Base-by-base conservation (phyloP, 495 filamentous ascomycete genomes). In the Podospora didyma region DNA sequence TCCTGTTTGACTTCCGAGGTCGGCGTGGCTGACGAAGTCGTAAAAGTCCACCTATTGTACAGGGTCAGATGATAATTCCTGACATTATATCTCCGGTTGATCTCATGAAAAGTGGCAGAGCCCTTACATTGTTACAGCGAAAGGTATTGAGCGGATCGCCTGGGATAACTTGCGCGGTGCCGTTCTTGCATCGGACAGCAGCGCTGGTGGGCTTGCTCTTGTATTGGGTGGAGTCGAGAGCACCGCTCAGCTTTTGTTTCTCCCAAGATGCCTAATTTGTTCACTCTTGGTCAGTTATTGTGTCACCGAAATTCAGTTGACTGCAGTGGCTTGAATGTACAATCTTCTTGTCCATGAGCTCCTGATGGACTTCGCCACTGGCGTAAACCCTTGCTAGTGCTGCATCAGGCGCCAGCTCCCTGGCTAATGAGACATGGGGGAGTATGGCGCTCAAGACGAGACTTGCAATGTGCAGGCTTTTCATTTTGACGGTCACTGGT, bases 1-100 rank as follows among this genome's bases (percentile, higher is more conserved):
- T 46, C 71, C 72, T 17, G 56, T 62, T 28, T 56, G 61, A 54
- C 73, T 79, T 14, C 81, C 80, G 3, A 85, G 68, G 44, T 74
- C 72, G 0, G 69, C 70, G 62, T 84, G 82, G 28, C 64, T 68
- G 31, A 73, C 58, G 63, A 85, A 85, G 61, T 81, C 75, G 63
- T 77, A 78, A 44, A 83, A 69, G 62, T 85, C 81, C 26, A 67
- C 49, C 59, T 63, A 21, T 11, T n/a, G n/a, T 2, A 10, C 17
- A n/a, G 0, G 16, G 51, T 59, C 20, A 42, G 46, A 12, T 3
- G 3, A 16, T 19, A 12, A 2, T 4, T 34, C 17, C 39, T 22
- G n/a, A n/a, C n/a, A n/a, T n/a, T n/a, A n/a, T n/a, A n/a, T n/a
- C n/a, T n/a, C n/a, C n/a, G n/a, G n/a, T 17, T 14, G 19, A 26